A percentile compares a stretch with the other conserved stretches of the same genome.
Evolutionary conservation across 352 stramenopile species (phyloP).

Genomic region (Globisporangium cylindrosporum): DNA sequence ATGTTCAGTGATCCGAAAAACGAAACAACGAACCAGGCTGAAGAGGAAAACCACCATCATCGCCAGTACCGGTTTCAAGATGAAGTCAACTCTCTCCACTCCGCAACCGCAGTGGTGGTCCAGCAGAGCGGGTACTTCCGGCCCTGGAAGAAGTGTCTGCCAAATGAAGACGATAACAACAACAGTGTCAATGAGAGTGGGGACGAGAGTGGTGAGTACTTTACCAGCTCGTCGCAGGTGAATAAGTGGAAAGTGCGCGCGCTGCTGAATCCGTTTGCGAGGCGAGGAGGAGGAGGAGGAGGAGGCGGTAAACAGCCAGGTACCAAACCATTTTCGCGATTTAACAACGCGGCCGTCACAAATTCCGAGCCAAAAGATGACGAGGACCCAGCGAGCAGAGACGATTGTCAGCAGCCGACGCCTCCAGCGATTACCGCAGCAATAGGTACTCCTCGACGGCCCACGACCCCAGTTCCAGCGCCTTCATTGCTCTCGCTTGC

Average conservation of each 20-base stretch:
- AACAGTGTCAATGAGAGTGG: constrained; percentile 9
- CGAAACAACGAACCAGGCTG: constrained; percentile 8
- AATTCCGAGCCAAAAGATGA: neutral
- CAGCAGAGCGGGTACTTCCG: constrained; percentile 46
- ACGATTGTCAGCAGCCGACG: neutral
- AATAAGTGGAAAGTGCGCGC: constrained; percentile 81
- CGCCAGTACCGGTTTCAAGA: constrained; percentile 27
- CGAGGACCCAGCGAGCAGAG: constrained; percentile 14
- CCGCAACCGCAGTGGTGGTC: constrained; percentile 4
- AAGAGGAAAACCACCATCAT: constrained; percentile 11
- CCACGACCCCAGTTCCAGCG: constrained; percentile 13
- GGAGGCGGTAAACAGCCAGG: neutral
- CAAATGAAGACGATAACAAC: constrained; percentile 22
- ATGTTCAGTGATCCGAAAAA: neutral
- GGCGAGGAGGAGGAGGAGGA: constrained; percentile 16
- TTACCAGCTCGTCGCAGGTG: neutral
- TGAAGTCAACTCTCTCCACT: neutral
- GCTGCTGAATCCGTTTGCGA: constrained; percentile 68
- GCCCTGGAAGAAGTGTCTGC: constrained; percentile 43
- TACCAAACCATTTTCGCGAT: neutral
- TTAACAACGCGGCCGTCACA: neutral
- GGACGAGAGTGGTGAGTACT: neutral
- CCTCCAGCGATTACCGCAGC: neutral
- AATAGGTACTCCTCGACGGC: constrained; percentile 7
- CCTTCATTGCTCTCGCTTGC: constrained; percentile 8